These are phyloP conservation scores for Phytophthora pisi DNA, from an alignment of 352 stramenopile genomes.

Conservation along the genomic window DNA sequence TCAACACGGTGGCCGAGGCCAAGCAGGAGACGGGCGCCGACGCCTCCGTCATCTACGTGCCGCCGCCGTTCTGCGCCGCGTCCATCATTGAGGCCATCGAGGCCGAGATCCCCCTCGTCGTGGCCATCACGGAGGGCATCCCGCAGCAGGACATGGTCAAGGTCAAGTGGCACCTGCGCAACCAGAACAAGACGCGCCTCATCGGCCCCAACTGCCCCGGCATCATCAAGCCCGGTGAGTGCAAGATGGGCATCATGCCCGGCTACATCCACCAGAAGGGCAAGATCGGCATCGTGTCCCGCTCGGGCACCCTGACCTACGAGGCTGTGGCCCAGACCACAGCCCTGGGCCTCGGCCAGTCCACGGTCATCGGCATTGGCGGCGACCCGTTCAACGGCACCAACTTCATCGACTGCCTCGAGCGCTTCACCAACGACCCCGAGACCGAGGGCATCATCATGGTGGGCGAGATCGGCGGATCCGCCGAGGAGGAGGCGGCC, in stretches of 20 bases:
- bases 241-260: constrained; percentile 99
- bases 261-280: constrained; percentile 98
- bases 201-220: constrained; percentile 99
- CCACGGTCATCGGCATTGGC: constrained; percentile 99
- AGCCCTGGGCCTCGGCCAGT: constrained; percentile 95
- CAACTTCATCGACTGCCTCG: constrained; percentile 99
- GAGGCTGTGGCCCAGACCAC: constrained; percentile 99
- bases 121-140: constrained; percentile 99
- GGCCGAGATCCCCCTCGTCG: constrained; percentile 95
- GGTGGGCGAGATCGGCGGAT: constrained; percentile 99
- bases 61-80: constrained; percentile 96
- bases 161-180: constrained; percentile 95
- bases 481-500: constrained; percentile 97
- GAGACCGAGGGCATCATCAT: constrained; percentile 99
- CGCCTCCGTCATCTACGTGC: constrained; percentile 99
- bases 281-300: constrained; percentile 99
- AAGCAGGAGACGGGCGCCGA: constrained; percentile 92
- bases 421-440: constrained; percentile 99
- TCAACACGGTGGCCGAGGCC: constrained; percentile 95
- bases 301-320: constrained; percentile 98
- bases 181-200: constrained; percentile 95
- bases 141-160: constrained; percentile 99
- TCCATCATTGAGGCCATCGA: constrained; percentile 99
- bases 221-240: constrained; percentile 99
- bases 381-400: constrained; percentile 99